phyloP scores from a whole-genome alignment of 331 rosid genomes.

The Quercus phellos region DNA sequence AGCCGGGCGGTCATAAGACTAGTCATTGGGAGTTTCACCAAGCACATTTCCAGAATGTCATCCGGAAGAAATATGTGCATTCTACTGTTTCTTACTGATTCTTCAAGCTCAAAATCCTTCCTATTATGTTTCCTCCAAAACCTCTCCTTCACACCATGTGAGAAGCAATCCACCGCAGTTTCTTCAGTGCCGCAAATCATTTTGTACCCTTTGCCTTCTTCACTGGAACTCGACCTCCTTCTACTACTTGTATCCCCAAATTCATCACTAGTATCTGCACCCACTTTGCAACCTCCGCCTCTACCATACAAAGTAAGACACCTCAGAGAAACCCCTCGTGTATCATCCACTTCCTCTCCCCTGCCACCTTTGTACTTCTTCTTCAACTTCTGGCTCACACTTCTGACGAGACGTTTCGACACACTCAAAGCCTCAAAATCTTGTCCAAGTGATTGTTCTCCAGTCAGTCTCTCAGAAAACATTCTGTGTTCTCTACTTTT shows the following conservation, averaged over 20 bases:
- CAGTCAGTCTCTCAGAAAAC: constrained; percentile 51
- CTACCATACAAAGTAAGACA: constrained; percentile 73
- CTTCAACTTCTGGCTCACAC: constrained; percentile 83
- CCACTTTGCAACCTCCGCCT: constrained; percentile 98
- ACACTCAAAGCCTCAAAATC: constrained; percentile 65
- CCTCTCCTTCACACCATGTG: constrained; percentile 81
- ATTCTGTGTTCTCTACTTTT: constrained; percentile 44
- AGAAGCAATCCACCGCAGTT: constrained; percentile 76
- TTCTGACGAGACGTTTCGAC: constrained; percentile 82
- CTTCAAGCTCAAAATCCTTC: constrained; percentile 61
- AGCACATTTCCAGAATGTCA: constrained; percentile 92
- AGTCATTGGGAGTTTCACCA: constrained; percentile 82
- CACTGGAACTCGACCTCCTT: constrained; percentile 88
- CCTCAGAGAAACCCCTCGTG: constrained; percentile 62
- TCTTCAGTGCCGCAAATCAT: constrained; percentile 67
- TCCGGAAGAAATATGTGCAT: constrained; percentile 91
- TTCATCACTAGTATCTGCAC: constrained; percentile 94
- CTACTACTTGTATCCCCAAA: constrained; percentile 65
- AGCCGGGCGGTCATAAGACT: constrained; percentile 96
- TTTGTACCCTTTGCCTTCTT: constrained; percentile 78
- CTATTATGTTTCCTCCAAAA: constrained; percentile 71
- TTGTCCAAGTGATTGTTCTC: constrained; percentile 52
- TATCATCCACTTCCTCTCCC: constrained; percentile 58
- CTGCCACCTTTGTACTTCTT: constrained; percentile 44
- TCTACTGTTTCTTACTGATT: constrained; percentile 42